phyloP scores from a whole-genome alignment of 2,329 filamentous ascomycete genomes.

The Sclerotinia nivalis region DNA sequence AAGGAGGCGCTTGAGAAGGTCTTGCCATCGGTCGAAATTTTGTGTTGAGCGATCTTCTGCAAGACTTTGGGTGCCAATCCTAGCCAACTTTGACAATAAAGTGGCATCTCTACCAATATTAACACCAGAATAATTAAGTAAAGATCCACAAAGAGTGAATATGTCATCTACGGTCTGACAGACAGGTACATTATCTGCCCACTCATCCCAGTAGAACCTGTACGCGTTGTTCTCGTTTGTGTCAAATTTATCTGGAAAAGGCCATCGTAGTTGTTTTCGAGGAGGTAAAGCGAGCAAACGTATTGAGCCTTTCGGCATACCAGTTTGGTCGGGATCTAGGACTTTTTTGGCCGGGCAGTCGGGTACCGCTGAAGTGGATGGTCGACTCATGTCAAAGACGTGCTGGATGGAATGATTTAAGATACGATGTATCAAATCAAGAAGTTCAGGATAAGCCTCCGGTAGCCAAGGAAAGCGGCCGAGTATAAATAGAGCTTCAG shows the following conservation, averaged over 20 bases:
- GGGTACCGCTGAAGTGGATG: constrained; percentile 45
- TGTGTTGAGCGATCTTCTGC: constrained; percentile 65
- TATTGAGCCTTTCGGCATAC: constrained; percentile 68
- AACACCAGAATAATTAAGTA: constrained; percentile 83
- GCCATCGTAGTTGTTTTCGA: constrained; percentile 78
- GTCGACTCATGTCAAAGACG: constrained; percentile 55
- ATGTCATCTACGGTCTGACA: constrained; percentile 91
- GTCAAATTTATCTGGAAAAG: constrained; percentile 75
- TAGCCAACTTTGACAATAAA: constrained; percentile 78
- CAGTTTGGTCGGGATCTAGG: constrained; percentile 62
- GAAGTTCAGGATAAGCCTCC: constrained; percentile 79
- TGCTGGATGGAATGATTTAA: constrained; percentile 79
- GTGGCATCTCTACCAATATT: constrained; percentile 83
- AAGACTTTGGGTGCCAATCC: constrained; percentile 78
- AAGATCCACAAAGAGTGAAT: constrained; percentile 79
- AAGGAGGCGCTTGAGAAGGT: constrained; percentile 79
- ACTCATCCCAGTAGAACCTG: constrained; percentile 96
- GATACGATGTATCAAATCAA: constrained; percentile 81
- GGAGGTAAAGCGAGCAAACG: constrained; percentile 59
- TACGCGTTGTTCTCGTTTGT: constrained; percentile 75
- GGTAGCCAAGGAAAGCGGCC: constrained; percentile 92
- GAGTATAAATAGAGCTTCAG: constrained; percentile 88
- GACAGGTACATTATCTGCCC: constrained; percentile 88
- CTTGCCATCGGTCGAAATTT: constrained; percentile 80
- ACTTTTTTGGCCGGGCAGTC: constrained; percentile 50